These are phyloP conservation scores for Coemansia sp. DNA, from an alignment of 192 early-diverging fungal species.

Conservation along the genomic window DNA sequence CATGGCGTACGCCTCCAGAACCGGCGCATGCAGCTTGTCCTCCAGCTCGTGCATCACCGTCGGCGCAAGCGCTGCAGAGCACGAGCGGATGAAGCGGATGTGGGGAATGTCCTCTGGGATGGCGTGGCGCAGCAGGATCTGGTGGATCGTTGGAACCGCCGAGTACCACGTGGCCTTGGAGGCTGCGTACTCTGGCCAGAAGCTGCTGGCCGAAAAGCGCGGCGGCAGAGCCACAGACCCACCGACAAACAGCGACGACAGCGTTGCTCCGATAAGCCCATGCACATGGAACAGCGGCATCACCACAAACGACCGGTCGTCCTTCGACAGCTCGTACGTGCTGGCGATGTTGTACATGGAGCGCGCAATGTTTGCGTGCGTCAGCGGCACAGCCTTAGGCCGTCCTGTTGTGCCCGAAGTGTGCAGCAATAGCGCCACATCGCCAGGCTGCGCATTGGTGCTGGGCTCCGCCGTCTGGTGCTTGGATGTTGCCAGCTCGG, in stretches of 20 bases:
- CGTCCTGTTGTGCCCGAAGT: conserved; percentile 81
- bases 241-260: conserved; percentile 69
- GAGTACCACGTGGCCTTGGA: conserved; percentile 69
- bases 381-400: conserved; percentile 79
- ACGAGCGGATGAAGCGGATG: conserved; percentile 80
- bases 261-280: conserved; percentile 73
- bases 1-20: conserved; percentile 85
- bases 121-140: conserved; percentile 65
- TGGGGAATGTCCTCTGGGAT: conserved; percentile 34
- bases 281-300: conserved; percentile 91
- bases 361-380: conserved; percentile 70
- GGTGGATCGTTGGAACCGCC: conserved; percentile 84
- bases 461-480: not conserved
- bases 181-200: conserved; percentile 73
- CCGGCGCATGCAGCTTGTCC: conserved; percentile 63
- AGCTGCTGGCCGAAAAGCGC: conserved; percentile 67
- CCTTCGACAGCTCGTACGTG: conserved; percentile 63
- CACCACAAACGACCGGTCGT: conserved; percentile 70
- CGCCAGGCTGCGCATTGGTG: conserved; percentile 46
- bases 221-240: conserved; percentile 69
- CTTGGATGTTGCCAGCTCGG: conserved; percentile 17
- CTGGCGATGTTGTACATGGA: conserved; percentile 72
- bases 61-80: conserved; percentile 74
- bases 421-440: conserved; percentile 74
- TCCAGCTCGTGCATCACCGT: conserved; percentile 67